phyloP scores from a whole-genome alignment of 2,329 filamentous ascomycete species.

The Nothophoma quercina region DNA sequence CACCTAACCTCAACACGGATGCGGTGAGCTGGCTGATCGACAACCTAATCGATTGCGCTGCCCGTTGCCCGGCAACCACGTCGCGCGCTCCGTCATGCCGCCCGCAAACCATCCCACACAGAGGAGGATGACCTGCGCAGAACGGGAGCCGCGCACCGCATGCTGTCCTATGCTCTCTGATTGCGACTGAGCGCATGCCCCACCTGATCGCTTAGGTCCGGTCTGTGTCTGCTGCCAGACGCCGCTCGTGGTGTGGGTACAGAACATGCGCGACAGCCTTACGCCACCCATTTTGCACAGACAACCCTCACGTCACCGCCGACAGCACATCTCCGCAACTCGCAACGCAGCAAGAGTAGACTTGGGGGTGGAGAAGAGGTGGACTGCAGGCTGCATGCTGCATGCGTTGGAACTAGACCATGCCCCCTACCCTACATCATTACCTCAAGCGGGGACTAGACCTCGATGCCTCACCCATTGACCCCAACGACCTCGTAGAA shows the following conservation, averaged over 20 bases:
- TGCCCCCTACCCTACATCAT: conserved; percentile 32
- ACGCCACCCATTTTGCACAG: conserved; percentile 8
- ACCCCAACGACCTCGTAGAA: conserved; percentile 55
- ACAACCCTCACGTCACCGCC: conserved; percentile 5
- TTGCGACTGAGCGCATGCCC: conserved; percentile 5
- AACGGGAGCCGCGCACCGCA: conserved; percentile 6
- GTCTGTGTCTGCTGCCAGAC: not conserved
- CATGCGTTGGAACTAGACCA: conserved; percentile 13
- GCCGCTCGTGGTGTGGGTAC: not conserved
- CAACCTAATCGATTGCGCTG: conserved; percentile 12
- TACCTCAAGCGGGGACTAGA: conserved; percentile 37
- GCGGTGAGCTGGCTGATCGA: conserved; percentile 18
- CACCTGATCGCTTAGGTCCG: conserved; percentile 3
- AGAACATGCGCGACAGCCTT: conserved; percentile 6
- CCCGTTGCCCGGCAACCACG: conserved; percentile 22
- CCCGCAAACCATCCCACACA: conserved; percentile 14
- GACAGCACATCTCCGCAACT: not conserved
- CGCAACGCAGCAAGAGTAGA: not conserved
- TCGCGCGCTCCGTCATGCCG: conserved; percentile 13
- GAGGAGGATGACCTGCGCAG: conserved; percentile 1
- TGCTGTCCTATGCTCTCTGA: conserved; percentile 15
- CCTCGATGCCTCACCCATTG: conserved; percentile 26
- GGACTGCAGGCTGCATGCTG: not conserved
- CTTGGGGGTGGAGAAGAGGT: not conserved
- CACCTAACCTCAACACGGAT: conserved; percentile 30